These are phyloP conservation scores for Globisporangium nagaii DNA, from an alignment of 352 stramenopile species.

Conservation along the genomic window DNA sequence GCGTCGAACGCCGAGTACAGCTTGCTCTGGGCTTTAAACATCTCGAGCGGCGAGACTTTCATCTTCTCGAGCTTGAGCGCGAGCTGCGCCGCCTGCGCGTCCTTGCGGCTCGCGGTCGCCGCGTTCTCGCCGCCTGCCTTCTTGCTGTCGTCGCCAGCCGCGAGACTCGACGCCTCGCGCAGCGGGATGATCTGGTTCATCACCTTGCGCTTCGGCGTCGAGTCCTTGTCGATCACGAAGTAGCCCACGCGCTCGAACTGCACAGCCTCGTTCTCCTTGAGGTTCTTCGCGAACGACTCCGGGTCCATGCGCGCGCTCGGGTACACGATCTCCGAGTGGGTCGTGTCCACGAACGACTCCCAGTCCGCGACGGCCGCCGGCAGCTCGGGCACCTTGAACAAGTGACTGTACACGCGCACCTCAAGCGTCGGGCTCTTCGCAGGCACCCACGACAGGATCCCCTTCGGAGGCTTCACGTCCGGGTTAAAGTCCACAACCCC, in stretches of 20 bases:
- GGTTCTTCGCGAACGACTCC: slow-evolving; percentile 47
- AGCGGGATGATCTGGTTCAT: slow-evolving; percentile 97
- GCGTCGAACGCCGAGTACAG: slow-evolving; percentile 71
- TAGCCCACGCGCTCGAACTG: slow-evolving; percentile 99
- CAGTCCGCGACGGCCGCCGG: slow-evolving; percentile 60
- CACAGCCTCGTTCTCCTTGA: slow-evolving; percentile 64
- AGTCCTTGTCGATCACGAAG: slow-evolving; percentile 96
- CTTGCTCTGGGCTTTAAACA: slow-evolving; percentile 68
- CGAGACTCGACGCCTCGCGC: slow-evolving; percentile 68
- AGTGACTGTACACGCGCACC: slow-evolving; percentile 95
- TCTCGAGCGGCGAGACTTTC: slow-evolving; percentile 79
- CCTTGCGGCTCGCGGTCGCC: slow-evolving; percentile 59
- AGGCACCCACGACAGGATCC: slow-evolving; percentile 96
- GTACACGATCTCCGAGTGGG: slow-evolving; percentile 81
- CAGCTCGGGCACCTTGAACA: slow-evolving; percentile 93
- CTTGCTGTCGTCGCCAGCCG: slow-evolving; percentile 44
- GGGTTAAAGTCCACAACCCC: slow-evolving; percentile 66
- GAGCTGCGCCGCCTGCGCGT: slow-evolving; percentile 75
- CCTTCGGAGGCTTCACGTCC: slow-evolving; percentile 87
- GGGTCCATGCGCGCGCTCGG: slow-evolving; percentile 87
- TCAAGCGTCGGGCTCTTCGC: slow-evolving; percentile 75
- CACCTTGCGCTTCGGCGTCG: slow-evolving; percentile 87
- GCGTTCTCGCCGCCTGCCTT: slow-evolving; percentile 9
- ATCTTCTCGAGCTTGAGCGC: slow-evolving; percentile 92
- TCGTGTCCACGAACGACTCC: slow-evolving; percentile 81